A percentile compares a stretch with the other conserved stretches of the same genome.
Conservation (phyloP, 2,329 filamentous ascomycete species). For the Penicillium sp. region DNA sequence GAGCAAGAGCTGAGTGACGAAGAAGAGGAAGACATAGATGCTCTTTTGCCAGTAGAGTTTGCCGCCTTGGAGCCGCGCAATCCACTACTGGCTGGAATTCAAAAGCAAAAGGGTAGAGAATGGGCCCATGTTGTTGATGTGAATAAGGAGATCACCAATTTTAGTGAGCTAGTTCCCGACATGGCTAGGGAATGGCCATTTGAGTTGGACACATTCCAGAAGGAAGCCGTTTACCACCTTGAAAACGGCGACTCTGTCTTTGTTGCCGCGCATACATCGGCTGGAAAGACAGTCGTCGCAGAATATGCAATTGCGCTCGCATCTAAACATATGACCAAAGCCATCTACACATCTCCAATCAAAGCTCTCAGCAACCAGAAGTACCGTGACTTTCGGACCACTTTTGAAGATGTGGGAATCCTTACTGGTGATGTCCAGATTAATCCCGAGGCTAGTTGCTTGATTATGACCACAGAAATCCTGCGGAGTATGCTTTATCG, state of each 20-base stretch:
- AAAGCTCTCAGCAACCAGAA: conserved; percentile 99
- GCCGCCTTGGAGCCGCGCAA: conserved; percentile 85
- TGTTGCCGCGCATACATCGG: conserved; percentile 95
- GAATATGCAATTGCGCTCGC: conserved; percentile 97
- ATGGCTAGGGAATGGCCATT: conserved; percentile 98
- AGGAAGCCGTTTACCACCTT: conserved; percentile 96
- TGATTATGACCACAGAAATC: conserved; percentile 99
- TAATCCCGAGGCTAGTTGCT: conserved; percentile 92
- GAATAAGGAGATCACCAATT: conserved; percentile 90
- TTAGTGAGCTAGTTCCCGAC: conserved; percentile 87
- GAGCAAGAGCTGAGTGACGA: conserved; percentile 34
- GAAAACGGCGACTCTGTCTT: conserved; percentile 97
- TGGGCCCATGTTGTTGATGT: conserved; percentile 99
- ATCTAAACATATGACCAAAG: conserved; percentile 99
- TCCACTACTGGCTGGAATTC: conserved; percentile 71
- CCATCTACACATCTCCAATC: conserved; percentile 98
- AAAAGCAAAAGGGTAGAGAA: conserved; percentile 77
- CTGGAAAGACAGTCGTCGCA: conserved; percentile 96
- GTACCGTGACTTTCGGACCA: conserved; percentile 88
- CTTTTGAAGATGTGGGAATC: conserved; percentile 95
- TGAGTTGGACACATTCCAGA: conserved; percentile 96
- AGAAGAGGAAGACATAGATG: conserved; percentile 71
- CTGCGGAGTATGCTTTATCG: conserved; percentile 97
- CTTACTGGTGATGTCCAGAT: conserved; percentile 98
- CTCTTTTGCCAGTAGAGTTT: conserved; percentile 87